Evolutionary conservation across 306 rosid species (phyloP).

Genomic region (Trifolium subterraneum): DNA sequence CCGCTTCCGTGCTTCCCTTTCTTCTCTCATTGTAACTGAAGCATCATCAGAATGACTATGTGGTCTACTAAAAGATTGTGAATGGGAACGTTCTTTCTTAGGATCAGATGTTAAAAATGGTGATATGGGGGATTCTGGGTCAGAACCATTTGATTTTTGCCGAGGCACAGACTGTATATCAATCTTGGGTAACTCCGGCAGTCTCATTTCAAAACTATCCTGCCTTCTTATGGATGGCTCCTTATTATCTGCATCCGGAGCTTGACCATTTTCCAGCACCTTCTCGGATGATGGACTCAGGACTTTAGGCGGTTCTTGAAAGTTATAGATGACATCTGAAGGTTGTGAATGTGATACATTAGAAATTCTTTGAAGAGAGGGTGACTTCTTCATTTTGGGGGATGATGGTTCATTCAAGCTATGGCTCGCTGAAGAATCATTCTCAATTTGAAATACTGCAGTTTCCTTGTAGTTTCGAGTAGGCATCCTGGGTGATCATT

Average conservation of each 20-base stretch:
- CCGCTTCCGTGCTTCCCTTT: conserved; percentile 54
- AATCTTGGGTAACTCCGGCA: conserved; percentile 89
- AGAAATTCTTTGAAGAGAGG: conserved; percentile 86
- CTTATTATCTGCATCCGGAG: conserved; percentile 66
- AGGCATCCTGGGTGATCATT: conserved; percentile 77
- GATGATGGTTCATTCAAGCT: conserved; percentile 89
- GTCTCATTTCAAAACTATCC: conserved; percentile 95
- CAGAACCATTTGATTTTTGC: conserved; percentile 80
- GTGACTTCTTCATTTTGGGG: conserved; percentile 89
- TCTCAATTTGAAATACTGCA: conserved; percentile 85
- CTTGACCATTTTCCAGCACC: conserved; percentile 80
- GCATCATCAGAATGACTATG: conserved; percentile 77
- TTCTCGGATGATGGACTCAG: conserved; percentile 85
- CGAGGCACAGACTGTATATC: conserved; percentile 77
- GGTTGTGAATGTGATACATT: conserved; percentile 58
- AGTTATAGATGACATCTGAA: conserved; percentile 59
- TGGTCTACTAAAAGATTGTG: conserved; percentile 92
- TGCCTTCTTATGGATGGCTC: conserved; percentile 89
- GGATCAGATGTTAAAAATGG: conserved; percentile 96
- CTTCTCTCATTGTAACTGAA: conserved; percentile 56
- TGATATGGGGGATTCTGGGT: conserved; percentile 94
- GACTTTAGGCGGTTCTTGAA: conserved; percentile 76
- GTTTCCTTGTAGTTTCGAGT: conserved; percentile 82
- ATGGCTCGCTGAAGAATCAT: conserved; percentile 83
- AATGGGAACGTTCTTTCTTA: conserved; percentile 94